Evolutionary conservation across 805 yeast genomes (phyloP).

Genomic region (Wickerhamia fluorescens): DNA sequence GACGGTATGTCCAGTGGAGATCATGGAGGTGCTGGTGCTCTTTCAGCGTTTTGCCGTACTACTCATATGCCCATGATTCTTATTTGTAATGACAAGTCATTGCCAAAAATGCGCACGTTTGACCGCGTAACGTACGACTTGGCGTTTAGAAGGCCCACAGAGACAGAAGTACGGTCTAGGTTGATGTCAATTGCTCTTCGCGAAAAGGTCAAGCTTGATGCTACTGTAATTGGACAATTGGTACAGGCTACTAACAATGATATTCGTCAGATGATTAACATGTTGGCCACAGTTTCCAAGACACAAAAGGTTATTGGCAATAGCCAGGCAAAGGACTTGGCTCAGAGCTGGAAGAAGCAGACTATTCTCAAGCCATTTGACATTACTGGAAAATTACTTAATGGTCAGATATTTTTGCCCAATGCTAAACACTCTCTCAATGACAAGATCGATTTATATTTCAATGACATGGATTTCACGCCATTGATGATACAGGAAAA

Average conservation of each 20-base stretch:
- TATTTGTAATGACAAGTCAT: constrained; percentile 86
- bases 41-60: constrained; percentile 77
- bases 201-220: constrained; percentile 75
- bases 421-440: constrained; percentile 51
- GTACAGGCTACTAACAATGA: constrained; percentile 84
- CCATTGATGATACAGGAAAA: constrained; percentile 97
- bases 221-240: constrained; percentile 72
- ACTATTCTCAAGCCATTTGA: constrained; percentile 90
- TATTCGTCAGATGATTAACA: constrained; percentile 87
- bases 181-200: constrained; percentile 84
- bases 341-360: constrained; percentile 80
- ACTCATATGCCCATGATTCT: constrained; percentile 87
- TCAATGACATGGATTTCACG: constrained; percentile 89
- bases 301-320: constrained; percentile 60
- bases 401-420: constrained; percentile 50
- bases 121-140: constrained; percentile 75
- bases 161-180: constrained; percentile 72
- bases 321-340: constrained; percentile 54
- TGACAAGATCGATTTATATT: constrained; percentile 82
- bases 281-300: constrained; percentile 76
- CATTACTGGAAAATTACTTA: constrained; percentile 61
- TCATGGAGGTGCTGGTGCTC: constrained; percentile 95
- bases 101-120: constrained; percentile 95
- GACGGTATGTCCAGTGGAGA: constrained; percentile 99
- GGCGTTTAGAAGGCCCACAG: constrained; percentile 85